Evolutionary conservation across 2,329 filamentous ascomycete genomes (phyloP).

Genomic region (Orbilia quercus): DNA sequence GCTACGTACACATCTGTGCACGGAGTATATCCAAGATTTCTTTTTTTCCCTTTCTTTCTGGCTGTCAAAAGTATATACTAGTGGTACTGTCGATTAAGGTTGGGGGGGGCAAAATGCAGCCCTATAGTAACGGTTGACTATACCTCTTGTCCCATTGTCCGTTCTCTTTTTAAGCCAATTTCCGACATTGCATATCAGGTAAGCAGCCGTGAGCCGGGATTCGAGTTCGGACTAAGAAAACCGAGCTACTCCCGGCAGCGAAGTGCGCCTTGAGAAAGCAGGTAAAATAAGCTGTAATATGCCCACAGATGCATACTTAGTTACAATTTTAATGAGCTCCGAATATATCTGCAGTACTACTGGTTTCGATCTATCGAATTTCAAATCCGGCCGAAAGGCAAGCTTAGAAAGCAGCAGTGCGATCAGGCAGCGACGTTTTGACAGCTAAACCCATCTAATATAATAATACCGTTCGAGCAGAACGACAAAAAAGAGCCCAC

Average conservation of each 20-base stretch:
- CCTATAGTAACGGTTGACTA: conserved; percentile 48
- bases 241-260: background rate
- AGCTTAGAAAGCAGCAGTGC: conserved; percentile 19
- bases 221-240: background rate
- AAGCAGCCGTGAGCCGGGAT: conserved; percentile 37
- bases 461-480: too few relatives aligned
- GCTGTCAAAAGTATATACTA: too few relatives aligned
- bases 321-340: conserved; percentile 4
- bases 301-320: too few relatives aligned
- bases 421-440: conserved; percentile 56
- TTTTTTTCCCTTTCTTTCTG: conserved; percentile 13
- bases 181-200: conserved; percentile 53
- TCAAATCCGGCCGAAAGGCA: too few relatives aligned
- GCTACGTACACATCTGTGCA: too few relatives aligned
- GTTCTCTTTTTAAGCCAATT: conserved; percentile 42
- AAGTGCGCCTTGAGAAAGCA: conserved; percentile 28
- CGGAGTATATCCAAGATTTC: conserved; percentile 11
- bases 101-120: conserved; percentile 13
- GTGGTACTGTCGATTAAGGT: conserved; percentile 52
- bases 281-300: background rate
- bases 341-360: conserved; percentile 51
- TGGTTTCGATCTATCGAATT: conserved; percentile 19
- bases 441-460: too few relatives aligned
- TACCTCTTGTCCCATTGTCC: conserved; percentile 26
- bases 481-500: conserved; percentile 2